Evolutionary conservation across 1,284 basidiomycete genomes (phyloP), one percentile per base, ranked within the genome.

Genomic region (Ustilago sp.): DNA sequence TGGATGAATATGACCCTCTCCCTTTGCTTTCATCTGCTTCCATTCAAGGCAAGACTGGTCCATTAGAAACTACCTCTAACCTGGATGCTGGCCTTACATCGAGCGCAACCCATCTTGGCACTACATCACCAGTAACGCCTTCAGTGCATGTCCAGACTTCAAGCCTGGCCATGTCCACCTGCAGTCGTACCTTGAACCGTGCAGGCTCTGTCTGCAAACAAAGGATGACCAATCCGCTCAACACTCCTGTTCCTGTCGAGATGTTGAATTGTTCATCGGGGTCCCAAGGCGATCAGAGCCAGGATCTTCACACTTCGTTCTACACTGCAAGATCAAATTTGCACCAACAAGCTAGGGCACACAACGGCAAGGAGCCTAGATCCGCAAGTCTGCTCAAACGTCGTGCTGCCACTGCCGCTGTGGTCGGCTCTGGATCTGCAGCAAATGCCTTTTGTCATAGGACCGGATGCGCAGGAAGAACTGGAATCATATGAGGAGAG

Each of bases 111-210:
- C 56, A 70, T n/a, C 39, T 70, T 2, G 67, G 67, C 13, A 70
- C 67, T 0, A 50, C 67, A 13, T 64, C 64, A 2, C 61, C 68
- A 6, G 60, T 63, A 6, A 71, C 60, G 13, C 56, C 71, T 17
- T 67, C 36, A 23, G 57, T 56, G 34, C 67, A 62, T 8, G n/a
- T 62, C 56, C 63, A 66, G 52, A 53, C 63, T 17, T 58, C 68
- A 31, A 71, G 73, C 39, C 73, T 64, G 12, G 73, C 73, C 68
- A 75, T 75, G 73, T 75, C 73, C 47, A 75, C 73, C 9, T 64
- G 73, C 34, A 75, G 73, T 45, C 73, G 73, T 6, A 75, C 73
- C 23, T 53, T 70, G 11, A 64, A 66, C 12, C 64, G 68, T 13
- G 59, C 68, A 5, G 59, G 59, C 50, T 68, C 73, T 9, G 59